phyloP scores from a whole-genome alignment of 805 yeast species.

The Metahyphopichia silvanorum region DNA sequence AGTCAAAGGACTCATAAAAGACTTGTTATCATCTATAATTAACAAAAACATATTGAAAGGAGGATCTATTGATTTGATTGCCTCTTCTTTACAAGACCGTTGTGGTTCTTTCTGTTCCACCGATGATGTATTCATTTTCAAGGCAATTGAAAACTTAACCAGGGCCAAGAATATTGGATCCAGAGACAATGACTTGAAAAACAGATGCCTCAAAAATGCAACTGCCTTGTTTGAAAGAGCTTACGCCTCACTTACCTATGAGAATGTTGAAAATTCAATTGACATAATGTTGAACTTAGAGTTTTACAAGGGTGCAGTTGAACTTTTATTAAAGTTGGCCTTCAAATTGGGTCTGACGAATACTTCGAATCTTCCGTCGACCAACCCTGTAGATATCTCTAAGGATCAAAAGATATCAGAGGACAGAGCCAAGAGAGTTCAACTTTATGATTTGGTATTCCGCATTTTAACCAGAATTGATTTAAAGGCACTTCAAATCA shows the following conservation, averaged over 20 bases:
- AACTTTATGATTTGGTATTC: constrained; percentile 72
- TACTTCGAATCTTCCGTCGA: constrained; percentile 13
- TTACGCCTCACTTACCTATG: constrained; percentile 71
- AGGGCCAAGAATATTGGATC: constrained; percentile 75
- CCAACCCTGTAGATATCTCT: constrained; percentile 4
- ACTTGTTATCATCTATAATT: constrained; percentile 82
- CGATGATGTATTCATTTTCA: constrained; percentile 88
- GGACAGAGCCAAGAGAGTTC: constrained; percentile 24
- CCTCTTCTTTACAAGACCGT: constrained; percentile 81
- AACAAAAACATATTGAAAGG: constrained; percentile 87
- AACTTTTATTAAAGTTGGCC: constrained; percentile 76
- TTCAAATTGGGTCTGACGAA: constrained; percentile 44
- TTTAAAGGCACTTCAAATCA: constrained; percentile 49
- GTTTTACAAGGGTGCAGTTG: constrained; percentile 81
- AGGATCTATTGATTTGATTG: constrained; percentile 88
- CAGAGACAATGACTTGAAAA: constrained; percentile 66
- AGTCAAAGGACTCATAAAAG: constrained; percentile 70
- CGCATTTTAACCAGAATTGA: constrained; percentile 72
- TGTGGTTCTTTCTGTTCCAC: constrained; percentile 95
- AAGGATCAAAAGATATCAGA: constrained; percentile 6
- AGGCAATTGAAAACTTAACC: constrained; percentile 88
- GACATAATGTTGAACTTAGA: constrained; percentile 73
- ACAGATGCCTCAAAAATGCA: constrained; percentile 67
- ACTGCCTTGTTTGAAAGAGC: constrained; percentile 75
- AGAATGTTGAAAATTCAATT: constrained; percentile 77